Evolutionary conservation across 2,329 filamentous ascomycete genomes (phyloP).

Genomic region (Penicillium vulpinum): DNA sequence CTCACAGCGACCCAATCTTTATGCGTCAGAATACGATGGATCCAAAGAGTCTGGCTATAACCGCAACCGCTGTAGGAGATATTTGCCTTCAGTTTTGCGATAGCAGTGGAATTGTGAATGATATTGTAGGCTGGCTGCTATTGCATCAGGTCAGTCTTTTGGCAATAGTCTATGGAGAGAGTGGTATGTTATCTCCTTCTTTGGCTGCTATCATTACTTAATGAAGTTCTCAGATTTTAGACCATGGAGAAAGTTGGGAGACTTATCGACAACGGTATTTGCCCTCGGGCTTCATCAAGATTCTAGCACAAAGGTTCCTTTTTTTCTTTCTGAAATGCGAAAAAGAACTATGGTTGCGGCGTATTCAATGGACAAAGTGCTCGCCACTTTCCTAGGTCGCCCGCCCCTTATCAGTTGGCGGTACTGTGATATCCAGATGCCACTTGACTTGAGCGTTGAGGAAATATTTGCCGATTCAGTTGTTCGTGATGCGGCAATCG

Average conservation of each 20-base stretch:
- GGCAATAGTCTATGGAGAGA: conserved; percentile 26
- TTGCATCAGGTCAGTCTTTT: conserved; percentile 24
- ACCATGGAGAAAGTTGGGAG: conserved; percentile 48
- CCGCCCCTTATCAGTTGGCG: conserved; percentile 31
- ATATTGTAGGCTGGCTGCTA: conserved; percentile 32
- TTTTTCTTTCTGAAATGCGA: conserved; percentile 31
- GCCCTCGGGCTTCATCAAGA: conserved; percentile 40
- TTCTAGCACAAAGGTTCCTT: conserved; percentile 36
- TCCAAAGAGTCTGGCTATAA: conserved; percentile 11
- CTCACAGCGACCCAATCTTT: conserved; percentile 10
- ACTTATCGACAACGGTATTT: conserved; percentile 46
- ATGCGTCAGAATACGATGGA: conserved; percentile 1
- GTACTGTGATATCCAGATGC: conserved; percentile 30
- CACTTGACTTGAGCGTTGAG: conserved; percentile 32
- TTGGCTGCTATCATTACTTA: background rate
- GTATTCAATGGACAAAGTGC: conserved; percentile 30
- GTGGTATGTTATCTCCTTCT: conserved; percentile 11
- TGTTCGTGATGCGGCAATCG: conserved; percentile 9
- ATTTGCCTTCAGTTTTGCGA: conserved; percentile 30
- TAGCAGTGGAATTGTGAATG: conserved; percentile 23
- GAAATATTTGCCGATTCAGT: conserved; percentile 18
- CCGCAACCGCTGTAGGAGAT: conserved; percentile 30
- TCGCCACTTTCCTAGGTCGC: conserved; percentile 32
- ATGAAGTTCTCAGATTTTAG: conserved; percentile 37
- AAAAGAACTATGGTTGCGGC: conserved; percentile 28